Evolutionary conservation across 768 basidiomycete species (phyloP).

Genomic region (Termitomyces eurrhizus): DNA sequence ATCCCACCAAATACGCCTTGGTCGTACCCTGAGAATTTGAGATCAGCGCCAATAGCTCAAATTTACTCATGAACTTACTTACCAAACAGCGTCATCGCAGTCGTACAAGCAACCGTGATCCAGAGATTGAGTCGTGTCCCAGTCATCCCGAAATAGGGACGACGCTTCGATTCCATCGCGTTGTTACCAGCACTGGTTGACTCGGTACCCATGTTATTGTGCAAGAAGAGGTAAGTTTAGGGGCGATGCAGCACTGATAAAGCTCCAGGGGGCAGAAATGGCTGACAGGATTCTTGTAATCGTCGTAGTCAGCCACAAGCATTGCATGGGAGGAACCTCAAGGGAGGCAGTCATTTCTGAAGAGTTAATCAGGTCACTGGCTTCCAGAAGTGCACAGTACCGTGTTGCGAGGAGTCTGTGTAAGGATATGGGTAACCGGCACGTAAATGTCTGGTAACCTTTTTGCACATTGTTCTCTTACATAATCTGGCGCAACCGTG

Average conservation of each 20-base stretch:
- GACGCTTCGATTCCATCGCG: slow-evolving; percentile 8
- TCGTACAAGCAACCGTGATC: slow-evolving; percentile 47
- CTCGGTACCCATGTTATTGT: slow-evolving; percentile 11
- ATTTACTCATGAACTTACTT: slow-evolving; percentile 5
- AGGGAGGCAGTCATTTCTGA: not conserved
- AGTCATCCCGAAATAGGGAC: slow-evolving; percentile 41
- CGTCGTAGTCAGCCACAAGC: not conserved
- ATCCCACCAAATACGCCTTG: slow-evolving; percentile 53
- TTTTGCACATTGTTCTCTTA: too few relatives aligned
- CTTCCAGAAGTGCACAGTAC: too few relatives aligned
- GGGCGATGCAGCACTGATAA: not conserved
- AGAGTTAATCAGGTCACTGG: not conserved
- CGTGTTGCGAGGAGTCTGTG: too few relatives aligned
- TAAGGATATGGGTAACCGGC: too few relatives aligned
- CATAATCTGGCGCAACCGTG: too few relatives aligned
- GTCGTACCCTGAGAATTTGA: slow-evolving; percentile 35
- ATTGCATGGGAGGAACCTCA: not conserved
- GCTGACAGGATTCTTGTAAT: not conserved
- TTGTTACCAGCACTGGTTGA: not conserved
- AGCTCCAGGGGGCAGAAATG: not conserved
- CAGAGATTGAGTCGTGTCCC: slow-evolving; percentile 41
- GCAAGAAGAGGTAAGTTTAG: not conserved
- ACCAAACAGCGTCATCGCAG: slow-evolving; percentile 51
- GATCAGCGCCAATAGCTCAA: not conserved
- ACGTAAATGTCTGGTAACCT: too few relatives aligned